phyloP scores from a whole-genome alignment of 345 rosid genomes.

The Luvunga scandens region DNA sequence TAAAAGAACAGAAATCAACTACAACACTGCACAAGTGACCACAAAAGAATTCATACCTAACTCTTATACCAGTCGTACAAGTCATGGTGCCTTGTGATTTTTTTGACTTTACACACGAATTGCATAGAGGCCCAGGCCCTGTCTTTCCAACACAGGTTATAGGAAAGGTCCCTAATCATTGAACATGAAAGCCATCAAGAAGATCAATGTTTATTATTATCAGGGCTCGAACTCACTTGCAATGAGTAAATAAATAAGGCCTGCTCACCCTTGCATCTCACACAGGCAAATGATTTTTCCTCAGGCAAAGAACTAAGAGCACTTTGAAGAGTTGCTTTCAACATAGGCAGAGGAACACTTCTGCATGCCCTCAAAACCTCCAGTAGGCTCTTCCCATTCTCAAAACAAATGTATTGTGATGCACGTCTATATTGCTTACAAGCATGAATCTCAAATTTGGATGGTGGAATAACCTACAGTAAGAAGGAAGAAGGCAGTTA shows the following conservation, averaged over 20 bases:
- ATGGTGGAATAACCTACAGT: conserved; percentile 85
- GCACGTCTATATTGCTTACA: conserved; percentile 89
- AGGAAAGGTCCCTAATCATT: conserved; percentile 57
- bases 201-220: conserved; percentile 5
- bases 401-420: conserved; percentile 91
- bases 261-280: conserved; percentile 73
- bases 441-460: conserved; percentile 98
- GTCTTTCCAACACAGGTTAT: conserved; percentile 58
- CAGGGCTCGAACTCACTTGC: not conserved
- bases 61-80: conserved; percentile 28
- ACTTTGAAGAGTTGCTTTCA: conserved; percentile 69
- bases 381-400: conserved; percentile 98
- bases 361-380: conserved; percentile 86
- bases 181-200: conserved; percentile 16
- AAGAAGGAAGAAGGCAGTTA: conserved; percentile 14
- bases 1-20: conserved; percentile 11
- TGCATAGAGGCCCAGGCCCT: conserved; percentile 83
- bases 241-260: conserved; percentile 1
- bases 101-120: conserved; percentile 57
- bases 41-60: conserved; percentile 36
- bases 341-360: conserved; percentile 58
- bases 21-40: not conserved
- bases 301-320: conserved; percentile 52
- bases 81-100: conserved; percentile 35
- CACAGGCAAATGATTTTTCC: conserved; percentile 71